Conservation (phyloP, 2,329 filamentous ascomycete genomes). For the Dactylellina sp. region DNA sequence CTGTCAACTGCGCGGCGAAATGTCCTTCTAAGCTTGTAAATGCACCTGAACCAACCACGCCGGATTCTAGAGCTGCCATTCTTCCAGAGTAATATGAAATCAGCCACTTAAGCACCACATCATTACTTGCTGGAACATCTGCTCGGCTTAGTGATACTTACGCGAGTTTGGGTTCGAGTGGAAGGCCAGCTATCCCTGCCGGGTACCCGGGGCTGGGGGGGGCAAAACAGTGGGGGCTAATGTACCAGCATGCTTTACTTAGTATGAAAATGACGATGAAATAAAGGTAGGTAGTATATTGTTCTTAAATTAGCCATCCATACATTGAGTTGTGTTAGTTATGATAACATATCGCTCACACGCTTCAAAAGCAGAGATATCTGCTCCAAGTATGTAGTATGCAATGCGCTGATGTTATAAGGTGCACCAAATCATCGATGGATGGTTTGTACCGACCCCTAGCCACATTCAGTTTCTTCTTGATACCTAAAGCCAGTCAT, state of each 20-base stretch:
- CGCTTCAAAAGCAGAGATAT: conserved; percentile 83
- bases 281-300: conserved; percentile 61
- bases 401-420: conserved; percentile 86
- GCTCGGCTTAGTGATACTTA: conserved; percentile 33
- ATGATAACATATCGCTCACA: conserved; percentile 74
- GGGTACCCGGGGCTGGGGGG: conserved; percentile 7
- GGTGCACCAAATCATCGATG: conserved; percentile 90
- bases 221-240: conserved; percentile 15
- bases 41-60: conserved; percentile 11
- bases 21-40: neutral
- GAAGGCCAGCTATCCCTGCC: conserved; percentile 7
- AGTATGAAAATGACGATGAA: conserved; percentile 64
- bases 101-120: conserved; percentile 25
- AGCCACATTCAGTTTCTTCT: neutral
- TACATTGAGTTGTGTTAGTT: conserved; percentile 63
- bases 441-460: conserved; percentile 68
- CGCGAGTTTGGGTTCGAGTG: conserved; percentile 9
- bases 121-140: conserved; percentile 33
- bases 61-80: conserved; percentile 19
- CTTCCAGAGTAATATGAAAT: conserved; percentile 38
- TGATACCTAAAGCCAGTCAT: neutral
- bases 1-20: neutral
- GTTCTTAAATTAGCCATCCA: neutral
- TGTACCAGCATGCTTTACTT: conserved; percentile 26
- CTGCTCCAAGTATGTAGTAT: conserved; percentile 85